phyloP scores from a whole-genome alignment of 2,329 filamentous ascomycete genomes.

The Trichoderma lentiforme region DNA sequence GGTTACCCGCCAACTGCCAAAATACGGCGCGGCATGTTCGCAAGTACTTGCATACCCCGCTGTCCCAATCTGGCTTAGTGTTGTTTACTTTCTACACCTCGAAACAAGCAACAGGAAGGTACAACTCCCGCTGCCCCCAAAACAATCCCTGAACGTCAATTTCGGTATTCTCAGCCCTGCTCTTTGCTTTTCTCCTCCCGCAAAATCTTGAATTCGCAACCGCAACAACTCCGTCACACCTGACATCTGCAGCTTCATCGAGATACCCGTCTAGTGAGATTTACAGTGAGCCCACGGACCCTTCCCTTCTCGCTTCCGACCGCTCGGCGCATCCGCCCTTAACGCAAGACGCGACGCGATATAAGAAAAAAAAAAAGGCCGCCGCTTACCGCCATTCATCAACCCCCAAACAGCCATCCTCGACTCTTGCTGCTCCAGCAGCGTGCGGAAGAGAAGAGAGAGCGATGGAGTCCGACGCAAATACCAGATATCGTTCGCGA shows the following conservation, averaged over 20 bases:
- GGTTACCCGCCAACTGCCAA: neutral
- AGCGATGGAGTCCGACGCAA: slow-evolving; percentile 42
- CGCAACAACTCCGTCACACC: neutral
- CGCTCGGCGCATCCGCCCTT: slow-evolving; percentile 5
- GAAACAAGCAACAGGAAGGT: neutral
- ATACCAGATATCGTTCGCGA: slow-evolving; percentile 44
- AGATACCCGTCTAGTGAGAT: neutral
- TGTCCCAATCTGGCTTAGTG: neutral
- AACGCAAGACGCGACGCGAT: neutral
- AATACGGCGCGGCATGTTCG: neutral
- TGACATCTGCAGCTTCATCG: neutral
- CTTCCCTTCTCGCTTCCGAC: neutral
- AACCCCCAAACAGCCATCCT: slow-evolving; percentile 17
- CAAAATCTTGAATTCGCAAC: neutral
- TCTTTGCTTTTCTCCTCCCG: neutral
- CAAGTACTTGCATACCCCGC: slow-evolving; percentile 12
- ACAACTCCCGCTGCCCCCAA: neutral
- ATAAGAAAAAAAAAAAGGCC: neutral
- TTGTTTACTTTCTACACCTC: slow-evolving; percentile 17
- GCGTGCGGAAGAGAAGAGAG: slow-evolving; percentile 22
- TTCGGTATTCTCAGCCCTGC: slow-evolving; percentile 8
- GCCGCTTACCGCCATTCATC: slow-evolving; percentile 18
- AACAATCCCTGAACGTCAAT: slow-evolving; percentile 10
- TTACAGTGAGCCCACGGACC: neutral
- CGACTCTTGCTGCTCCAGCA: slow-evolving; percentile 23